Percentiles rank a stretch among this genome's conserved stretches.
These are phyloP conservation scores for Claviceps maximensis DNA, from an alignment of 2,329 filamentous ascomycete genomes.

Conservation along the genomic window DNA sequence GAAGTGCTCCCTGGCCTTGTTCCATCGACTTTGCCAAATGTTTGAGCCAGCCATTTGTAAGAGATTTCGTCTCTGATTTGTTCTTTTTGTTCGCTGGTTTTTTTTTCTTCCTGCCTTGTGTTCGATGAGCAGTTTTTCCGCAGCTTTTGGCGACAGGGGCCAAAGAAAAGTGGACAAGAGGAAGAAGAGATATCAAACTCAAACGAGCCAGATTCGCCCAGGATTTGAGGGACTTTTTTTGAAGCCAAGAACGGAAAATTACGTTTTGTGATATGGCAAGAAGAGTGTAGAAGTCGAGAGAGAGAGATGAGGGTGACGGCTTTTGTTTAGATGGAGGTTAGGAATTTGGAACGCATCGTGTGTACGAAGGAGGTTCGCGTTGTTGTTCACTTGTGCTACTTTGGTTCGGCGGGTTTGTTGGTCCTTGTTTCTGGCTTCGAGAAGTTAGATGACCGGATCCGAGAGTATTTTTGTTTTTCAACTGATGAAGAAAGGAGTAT, in stretches of 20 bases:
- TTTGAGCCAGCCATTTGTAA: slow-evolving; percentile 4
- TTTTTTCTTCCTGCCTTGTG: not conserved
- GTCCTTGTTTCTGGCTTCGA: not conserved
- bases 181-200: not conserved
- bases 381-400: slow-evolving; percentile 4
- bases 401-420: not conserved
- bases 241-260: not conserved
- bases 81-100: not conserved
- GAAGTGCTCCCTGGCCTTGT: slow-evolving; percentile 2
- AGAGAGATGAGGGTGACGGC: not conserved
- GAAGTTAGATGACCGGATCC: not conserved
- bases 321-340: not conserved
- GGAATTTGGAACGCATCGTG: not conserved
- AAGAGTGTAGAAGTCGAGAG: not conserved
- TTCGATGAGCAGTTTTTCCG: not conserved
- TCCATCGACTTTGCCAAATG: slow-evolving; percentile 9
- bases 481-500: not conserved
- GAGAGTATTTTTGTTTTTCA: not conserved
- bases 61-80: not conserved
- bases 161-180: not conserved
- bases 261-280: not conserved
- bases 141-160: not conserved
- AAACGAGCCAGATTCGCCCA: not conserved
- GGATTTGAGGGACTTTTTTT: not conserved
- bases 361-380: not conserved